Conservation (phyloP, 1,139 yeast genomes). For the Hanseniaspora sp. region DNA sequence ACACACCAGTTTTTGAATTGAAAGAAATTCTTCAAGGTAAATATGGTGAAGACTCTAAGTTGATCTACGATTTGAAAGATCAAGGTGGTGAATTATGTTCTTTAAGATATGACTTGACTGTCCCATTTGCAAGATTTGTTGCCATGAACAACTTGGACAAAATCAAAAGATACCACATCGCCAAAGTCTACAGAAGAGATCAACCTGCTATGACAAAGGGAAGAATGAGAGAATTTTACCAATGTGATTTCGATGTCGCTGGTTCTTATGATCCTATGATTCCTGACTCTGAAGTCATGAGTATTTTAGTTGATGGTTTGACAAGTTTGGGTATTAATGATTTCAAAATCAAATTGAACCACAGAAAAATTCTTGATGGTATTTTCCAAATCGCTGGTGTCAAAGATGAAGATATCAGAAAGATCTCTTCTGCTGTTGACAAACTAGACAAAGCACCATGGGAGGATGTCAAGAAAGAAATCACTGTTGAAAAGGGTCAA, state of each 20-base stretch:
- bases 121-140: conserved; percentile 92
- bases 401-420: conserved; percentile 83
- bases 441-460: conserved; percentile 91
- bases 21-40: conserved; percentile 92
- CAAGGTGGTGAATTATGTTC: conserved; percentile 98
- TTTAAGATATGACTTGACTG: conserved; percentile 88
- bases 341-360: conserved; percentile 83
- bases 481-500: conserved; percentile 81
- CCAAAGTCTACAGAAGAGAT: conserved; percentile 95
- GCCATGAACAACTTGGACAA: conserved; percentile 85
- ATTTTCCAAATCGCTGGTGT: conserved; percentile 93
- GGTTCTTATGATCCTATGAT: conserved; percentile 89
- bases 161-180: conserved; percentile 91
- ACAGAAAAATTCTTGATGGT: conserved; percentile 91
- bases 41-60: conserved; percentile 94
- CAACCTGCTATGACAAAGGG: conserved; percentile 99
- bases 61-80: conserved; percentile 89
- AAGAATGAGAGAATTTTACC: conserved; percentile 97
- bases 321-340: conserved; percentile 72
- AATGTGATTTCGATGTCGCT: conserved; percentile 94
- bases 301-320: conserved; percentile 73
- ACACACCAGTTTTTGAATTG: conserved; percentile 93
- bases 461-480: conserved; percentile 86
- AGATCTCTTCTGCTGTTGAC: conserved; percentile 88
- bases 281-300: conserved; percentile 83